phyloP scores from a whole-genome alignment of 345 rosid genomes.

The Rubroshorea leprosula region DNA sequence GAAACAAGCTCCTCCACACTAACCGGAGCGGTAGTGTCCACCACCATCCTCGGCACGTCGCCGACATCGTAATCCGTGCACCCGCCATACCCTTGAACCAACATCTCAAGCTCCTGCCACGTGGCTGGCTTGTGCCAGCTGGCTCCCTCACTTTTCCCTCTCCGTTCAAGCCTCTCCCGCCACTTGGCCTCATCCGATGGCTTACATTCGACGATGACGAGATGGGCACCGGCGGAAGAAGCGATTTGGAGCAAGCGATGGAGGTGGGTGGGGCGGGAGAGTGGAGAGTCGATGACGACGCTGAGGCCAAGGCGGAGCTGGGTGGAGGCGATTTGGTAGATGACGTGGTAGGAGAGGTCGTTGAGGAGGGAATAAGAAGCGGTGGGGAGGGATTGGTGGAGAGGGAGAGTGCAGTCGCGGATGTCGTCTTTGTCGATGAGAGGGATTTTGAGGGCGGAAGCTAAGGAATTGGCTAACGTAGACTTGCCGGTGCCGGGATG shows the following conservation, averaged over 20 bases:
- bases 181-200: constrained; percentile 45
- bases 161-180: constrained; percentile 46
- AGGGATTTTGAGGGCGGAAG: constrained; percentile 48
- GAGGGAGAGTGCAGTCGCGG: constrained; percentile 44
- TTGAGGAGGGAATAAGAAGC: constrained; percentile 37
- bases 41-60: constrained; percentile 39
- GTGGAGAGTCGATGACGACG: constrained; percentile 52
- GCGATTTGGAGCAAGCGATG: constrained; percentile 38
- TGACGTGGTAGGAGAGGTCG: constrained; percentile 46
- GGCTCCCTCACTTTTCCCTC: constrained; percentile 18
- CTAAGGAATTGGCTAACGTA: constrained; percentile 42
- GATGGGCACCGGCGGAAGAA: constrained; percentile 22
- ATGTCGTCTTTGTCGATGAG: constrained; percentile 69
- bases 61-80: constrained; percentile 55
- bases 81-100: constrained; percentile 47
- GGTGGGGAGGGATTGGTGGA: constrained; percentile 24
- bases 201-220: constrained; percentile 48
- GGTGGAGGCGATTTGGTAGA: constrained; percentile 43
- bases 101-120: constrained; percentile 54
- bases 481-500: constrained; percentile 68
- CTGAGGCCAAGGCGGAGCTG: constrained; percentile 52
- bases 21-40: constrained; percentile 40
- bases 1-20: constrained; percentile 27
- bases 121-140: constrained; percentile 66
- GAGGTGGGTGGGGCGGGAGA: constrained; percentile 43